Conservation (phyloP, 202 grass and related monocot species). For the Setaria italica region DNA sequence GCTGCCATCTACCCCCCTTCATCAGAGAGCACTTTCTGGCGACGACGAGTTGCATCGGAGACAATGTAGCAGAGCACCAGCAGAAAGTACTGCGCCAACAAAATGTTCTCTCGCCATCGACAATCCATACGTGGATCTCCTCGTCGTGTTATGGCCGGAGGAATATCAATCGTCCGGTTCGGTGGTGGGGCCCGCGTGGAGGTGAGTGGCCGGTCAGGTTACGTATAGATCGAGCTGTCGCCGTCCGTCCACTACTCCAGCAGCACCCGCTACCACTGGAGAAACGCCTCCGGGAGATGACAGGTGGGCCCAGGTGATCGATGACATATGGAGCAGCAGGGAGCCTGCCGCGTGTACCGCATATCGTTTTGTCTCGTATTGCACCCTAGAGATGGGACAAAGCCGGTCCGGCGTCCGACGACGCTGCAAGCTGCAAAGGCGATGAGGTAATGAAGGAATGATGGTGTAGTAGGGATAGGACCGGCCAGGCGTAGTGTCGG, state of each 20-base stretch:
- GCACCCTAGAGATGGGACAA: conserved; percentile 54
- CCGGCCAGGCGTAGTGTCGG: not conserved
- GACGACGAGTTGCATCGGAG: too few species aligned
- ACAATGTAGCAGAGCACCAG: not conserved
- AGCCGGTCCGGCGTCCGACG: conserved; percentile 27
- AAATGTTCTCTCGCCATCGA: conserved; percentile 26
- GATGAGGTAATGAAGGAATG: not conserved
- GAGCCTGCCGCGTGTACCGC: conserved; percentile 47
- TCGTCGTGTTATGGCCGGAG: conserved; percentile 45
- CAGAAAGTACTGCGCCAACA: not conserved
- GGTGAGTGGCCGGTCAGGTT: conserved; percentile 19
- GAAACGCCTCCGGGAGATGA: not conserved
- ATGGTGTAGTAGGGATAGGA: not conserved
- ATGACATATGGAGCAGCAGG: not conserved
- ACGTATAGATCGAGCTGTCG: not conserved
- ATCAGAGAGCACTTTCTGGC: too few species aligned
- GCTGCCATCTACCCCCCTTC: conserved; percentile 11
- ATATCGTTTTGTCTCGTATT: conserved; percentile 56
- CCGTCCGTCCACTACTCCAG: not conserved
- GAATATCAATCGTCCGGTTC: conserved; percentile 31
- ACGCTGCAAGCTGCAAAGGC: not conserved
- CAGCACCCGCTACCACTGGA: conserved; percentile 21
- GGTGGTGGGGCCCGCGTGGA: conserved; percentile 17
- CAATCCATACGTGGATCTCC: conserved; percentile 4
- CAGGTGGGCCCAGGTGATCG: not conserved